phyloP scores from a whole-genome alignment of 805 yeast genomes.

The Metschnikowia gelsemii region DNA sequence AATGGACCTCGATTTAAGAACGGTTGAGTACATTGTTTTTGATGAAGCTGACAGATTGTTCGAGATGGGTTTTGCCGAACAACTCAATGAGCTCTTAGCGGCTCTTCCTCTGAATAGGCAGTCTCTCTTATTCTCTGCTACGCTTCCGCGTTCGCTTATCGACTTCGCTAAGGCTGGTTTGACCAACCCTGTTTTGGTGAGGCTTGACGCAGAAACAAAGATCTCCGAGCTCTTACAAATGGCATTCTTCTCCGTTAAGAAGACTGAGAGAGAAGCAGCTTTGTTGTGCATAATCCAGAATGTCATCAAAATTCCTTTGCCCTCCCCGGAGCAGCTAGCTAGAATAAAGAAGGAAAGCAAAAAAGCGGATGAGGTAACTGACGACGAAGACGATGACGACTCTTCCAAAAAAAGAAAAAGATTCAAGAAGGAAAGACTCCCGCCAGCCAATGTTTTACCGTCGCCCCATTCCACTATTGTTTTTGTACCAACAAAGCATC shows the following conservation, averaged over 20 bases:
- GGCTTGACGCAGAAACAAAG: slow-evolving; percentile 90
- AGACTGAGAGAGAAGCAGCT: slow-evolving; percentile 87
- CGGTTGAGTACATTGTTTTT: slow-evolving; percentile 87
- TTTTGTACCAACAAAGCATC: slow-evolving; percentile 96
- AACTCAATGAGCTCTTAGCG: slow-evolving; percentile 82
- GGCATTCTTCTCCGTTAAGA: slow-evolving; percentile 80
- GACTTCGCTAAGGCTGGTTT: slow-evolving; percentile 98
- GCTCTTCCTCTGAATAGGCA: slow-evolving; percentile 82
- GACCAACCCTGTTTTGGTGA: slow-evolving; percentile 84
- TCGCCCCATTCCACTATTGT: slow-evolving; percentile 84
- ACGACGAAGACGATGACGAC: slow-evolving; percentile 36
- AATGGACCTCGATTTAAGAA: slow-evolving; percentile 81
- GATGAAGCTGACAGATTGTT: slow-evolving; percentile 97
- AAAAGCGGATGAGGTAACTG: slow-evolving; percentile 44
- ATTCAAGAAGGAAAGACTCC: slow-evolving; percentile 56
- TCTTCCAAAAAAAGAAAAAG: slow-evolving; percentile 32
- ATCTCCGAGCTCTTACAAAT: slow-evolving; percentile 87
- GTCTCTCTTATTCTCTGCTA: slow-evolving; percentile 89
- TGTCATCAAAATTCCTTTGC: slow-evolving; percentile 79
- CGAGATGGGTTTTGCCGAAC: slow-evolving; percentile 95
- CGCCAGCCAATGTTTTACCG: slow-evolving; percentile 82
- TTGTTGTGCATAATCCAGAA: slow-evolving; percentile 74
- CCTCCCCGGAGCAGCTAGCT: slow-evolving; percentile 65
- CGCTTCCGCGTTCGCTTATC: slow-evolving; percentile 86
- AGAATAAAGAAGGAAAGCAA: slow-evolving; percentile 53